A percentile compares a stretch with the other conserved stretches of the same genome.
phyloP scores from a whole-genome alignment of 176 grass and related monocot species.

The Oryza officinalis region DNA sequence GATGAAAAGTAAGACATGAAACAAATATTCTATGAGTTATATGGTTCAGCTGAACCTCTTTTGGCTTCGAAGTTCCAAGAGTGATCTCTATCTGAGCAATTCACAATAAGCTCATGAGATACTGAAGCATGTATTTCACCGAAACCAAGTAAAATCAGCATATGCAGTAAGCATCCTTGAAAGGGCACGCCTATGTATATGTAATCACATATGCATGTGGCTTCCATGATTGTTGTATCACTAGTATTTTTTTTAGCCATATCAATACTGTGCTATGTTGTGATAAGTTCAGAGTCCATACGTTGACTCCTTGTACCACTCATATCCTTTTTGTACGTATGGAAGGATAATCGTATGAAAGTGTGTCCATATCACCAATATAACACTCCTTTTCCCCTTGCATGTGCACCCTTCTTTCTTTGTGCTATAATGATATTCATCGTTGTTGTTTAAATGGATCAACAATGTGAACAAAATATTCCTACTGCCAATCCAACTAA shows the following conservation, averaged over 20 bases:
- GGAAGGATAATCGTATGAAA: background rate
- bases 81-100: background rate
- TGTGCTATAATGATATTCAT: background rate
- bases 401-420: background rate
- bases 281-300: background rate
- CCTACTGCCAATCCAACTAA: constrained; percentile 11
- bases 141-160: background rate
- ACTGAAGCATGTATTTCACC: background rate
- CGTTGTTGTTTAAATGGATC: constrained; percentile 16
- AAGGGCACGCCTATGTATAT: background rate
- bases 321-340: background rate
- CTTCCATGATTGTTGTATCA: background rate
- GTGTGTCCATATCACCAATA: background rate
- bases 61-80: background rate
- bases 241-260: background rate
- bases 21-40: background rate
- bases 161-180: background rate
- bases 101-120: constrained; percentile 22
- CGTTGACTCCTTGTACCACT: background rate
- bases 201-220: background rate
- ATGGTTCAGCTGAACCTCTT: background rate
- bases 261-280: background rate
- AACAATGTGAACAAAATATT: background rate
- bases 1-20: background rate
- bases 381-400: background rate